Evolutionary conservation across 768 basidiomycete genomes (phyloP).

Genomic region (Pleurotus citrinopileatus): DNA sequence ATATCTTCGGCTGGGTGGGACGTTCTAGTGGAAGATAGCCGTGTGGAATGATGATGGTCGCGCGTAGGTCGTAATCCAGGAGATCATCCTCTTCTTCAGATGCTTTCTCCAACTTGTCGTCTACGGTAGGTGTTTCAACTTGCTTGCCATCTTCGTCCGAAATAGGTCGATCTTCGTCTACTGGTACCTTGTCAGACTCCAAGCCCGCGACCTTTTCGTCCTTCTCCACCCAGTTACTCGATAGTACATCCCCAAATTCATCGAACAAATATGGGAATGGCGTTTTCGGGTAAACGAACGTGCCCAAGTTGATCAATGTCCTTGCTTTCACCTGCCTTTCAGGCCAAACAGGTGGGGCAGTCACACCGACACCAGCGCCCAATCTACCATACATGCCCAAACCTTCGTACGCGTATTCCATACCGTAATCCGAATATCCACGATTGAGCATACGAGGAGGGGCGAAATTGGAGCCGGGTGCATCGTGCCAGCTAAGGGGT

Average conservation of each 20-base stretch:
- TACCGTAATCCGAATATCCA: neutral
- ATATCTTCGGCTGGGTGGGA: slow-evolving; percentile 55
- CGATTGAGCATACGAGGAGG: neutral
- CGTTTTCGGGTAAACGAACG: slow-evolving; percentile 53
- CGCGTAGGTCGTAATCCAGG: slow-evolving; percentile 42
- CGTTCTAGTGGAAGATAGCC: slow-evolving; percentile 54
- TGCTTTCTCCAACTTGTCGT: slow-evolving; percentile 15
- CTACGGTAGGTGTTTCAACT: slow-evolving; percentile 6
- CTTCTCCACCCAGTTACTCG: slow-evolving; percentile 22
- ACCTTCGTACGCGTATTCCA: neutral
- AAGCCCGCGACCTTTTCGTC: slow-evolving; percentile 15
- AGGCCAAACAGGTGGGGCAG: slow-evolving; percentile 17
- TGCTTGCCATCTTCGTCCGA: neutral
- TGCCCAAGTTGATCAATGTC: slow-evolving; percentile 44
- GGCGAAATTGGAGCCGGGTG: neutral
- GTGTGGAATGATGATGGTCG: slow-evolving; percentile 58
- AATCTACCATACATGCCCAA: slow-evolving; percentile 12
- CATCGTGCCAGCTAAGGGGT: neutral
- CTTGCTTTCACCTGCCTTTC: slow-evolving; percentile 24
- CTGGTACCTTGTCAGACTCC: slow-evolving; percentile 17
- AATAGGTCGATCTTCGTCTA: slow-evolving; percentile 16
- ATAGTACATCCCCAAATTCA: slow-evolving; percentile 17
- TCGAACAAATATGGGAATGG: slow-evolving; percentile 57
- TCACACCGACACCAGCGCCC: slow-evolving; percentile 16
- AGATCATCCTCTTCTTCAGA: slow-evolving; percentile 16